These are phyloP conservation scores for Phylloporus sp. DNA, from an alignment of 768 basidiomycete genomes.

Conservation along the genomic window DNA sequence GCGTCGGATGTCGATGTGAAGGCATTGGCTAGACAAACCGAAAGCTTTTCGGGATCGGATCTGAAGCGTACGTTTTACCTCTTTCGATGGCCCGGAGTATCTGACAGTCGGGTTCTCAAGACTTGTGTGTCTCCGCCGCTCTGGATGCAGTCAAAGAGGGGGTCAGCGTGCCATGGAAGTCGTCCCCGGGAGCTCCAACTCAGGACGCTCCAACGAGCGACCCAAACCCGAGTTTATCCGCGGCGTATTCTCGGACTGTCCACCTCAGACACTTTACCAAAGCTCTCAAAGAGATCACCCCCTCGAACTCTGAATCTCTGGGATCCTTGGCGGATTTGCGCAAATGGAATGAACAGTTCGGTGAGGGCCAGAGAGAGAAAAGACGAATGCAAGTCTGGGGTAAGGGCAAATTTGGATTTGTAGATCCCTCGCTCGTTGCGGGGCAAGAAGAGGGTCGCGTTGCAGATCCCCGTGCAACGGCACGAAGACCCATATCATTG, in stretches of 20 bases:
- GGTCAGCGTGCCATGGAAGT: constrained; percentile 73
- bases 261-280: constrained; percentile 66
- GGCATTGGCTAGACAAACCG: constrained; percentile 63
- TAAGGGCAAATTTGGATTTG: constrained; percentile 84
- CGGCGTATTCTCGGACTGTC: constrained; percentile 37
- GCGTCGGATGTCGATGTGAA: constrained; percentile 58
- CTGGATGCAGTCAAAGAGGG: constrained; percentile 87
- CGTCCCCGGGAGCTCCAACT: constrained; percentile 2
- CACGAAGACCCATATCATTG: constrained; percentile 18
- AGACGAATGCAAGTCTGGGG: constrained; percentile 78
- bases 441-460: constrained; percentile 44
- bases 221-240: constrained; percentile 6
- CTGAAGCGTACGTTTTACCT: constrained; percentile 68
- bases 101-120: constrained; percentile 36
- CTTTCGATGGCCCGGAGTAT: not conserved
- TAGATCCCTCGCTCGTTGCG: constrained; percentile 36
- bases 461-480: constrained; percentile 13
- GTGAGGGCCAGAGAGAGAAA: constrained; percentile 70
- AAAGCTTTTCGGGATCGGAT: constrained; percentile 90
- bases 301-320: constrained; percentile 79
- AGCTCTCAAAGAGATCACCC: constrained; percentile 85
- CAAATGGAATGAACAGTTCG: constrained; percentile 93
- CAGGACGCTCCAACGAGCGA: not conserved
- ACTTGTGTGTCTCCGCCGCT: constrained; percentile 89
- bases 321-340: constrained; percentile 71